Conservation (phyloP, 2,329 filamentous ascomycete species). For the Sporothrix pallida region DNA sequence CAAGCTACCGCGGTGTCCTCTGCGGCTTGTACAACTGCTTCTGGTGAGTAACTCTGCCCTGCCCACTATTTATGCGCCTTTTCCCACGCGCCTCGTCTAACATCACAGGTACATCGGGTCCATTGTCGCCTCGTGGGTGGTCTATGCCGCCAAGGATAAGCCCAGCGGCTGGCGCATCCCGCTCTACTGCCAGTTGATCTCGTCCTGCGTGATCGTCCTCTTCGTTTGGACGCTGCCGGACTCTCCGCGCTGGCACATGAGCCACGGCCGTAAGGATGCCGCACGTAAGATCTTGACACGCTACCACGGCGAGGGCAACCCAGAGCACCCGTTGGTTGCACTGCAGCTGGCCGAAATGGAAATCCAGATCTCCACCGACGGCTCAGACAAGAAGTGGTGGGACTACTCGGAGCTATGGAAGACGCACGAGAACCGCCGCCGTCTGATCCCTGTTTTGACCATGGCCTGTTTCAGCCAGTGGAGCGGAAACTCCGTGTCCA, state of each 20-base stretch:
- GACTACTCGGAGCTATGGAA: conserved; percentile 54
- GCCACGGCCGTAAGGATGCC: background rate
- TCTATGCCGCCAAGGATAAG: conserved; percentile 14
- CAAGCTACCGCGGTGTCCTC: conserved; percentile 35
- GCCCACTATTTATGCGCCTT: no score
- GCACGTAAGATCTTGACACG: conserved; percentile 45
- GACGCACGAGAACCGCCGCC: conserved; percentile 48
- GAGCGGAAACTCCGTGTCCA: conserved; percentile 55
- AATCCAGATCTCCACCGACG: conserved; percentile 48
- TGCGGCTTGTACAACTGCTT: conserved; percentile 37
- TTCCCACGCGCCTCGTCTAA: no score
- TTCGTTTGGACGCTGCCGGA: background rate
- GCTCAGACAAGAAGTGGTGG: conserved; percentile 54
- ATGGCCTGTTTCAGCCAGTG: conserved; percentile 49
- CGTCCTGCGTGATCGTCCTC: conserved; percentile 34
- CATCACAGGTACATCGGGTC: conserved; percentile 31
- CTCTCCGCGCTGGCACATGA: background rate
- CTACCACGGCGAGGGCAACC: conserved; percentile 59
- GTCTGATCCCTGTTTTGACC: conserved; percentile 50
- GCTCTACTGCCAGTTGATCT: conserved; percentile 44
- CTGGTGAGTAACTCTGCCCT: no score
- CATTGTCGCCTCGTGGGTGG: conserved; percentile 33
- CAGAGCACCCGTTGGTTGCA: conserved; percentile 44
- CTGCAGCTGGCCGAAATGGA: conserved; percentile 39
- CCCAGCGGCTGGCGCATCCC: conserved; percentile 55